These are phyloP conservation scores for Citropsis articulata DNA, from an alignment of 345 rosid species.

Conservation along the genomic window DNA sequence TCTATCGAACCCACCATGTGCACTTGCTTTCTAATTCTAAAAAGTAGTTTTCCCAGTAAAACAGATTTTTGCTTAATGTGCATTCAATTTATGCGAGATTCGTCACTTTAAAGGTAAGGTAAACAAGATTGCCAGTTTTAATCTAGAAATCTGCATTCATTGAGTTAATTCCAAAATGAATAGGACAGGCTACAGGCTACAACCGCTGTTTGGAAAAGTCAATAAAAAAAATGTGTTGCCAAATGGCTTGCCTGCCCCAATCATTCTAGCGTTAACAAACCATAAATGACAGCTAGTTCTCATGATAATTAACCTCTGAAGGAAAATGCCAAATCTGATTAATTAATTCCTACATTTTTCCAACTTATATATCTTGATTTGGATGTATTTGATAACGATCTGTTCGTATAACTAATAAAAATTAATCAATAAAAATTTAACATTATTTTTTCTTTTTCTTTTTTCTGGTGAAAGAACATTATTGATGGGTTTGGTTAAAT, in stretches of 20 bases:
- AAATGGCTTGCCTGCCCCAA: slow-evolving; percentile 11
- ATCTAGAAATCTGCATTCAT: too few relatives aligned
- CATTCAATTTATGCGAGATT: neutral
- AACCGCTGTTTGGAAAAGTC: neutral
- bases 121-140: neutral
- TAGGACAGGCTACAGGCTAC: neutral
- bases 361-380: neutral
- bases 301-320: neutral
- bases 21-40: neutral
- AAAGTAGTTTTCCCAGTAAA: neutral
- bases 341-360: neutral
- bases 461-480: too few relatives aligned
- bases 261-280: neutral
- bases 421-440: neutral
- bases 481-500: too few relatives aligned
- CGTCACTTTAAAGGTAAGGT: neutral
- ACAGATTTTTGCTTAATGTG: neutral
- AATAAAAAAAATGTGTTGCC: neutral
- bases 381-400: neutral
- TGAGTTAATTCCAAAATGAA: neutral
- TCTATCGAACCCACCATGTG: neutral
- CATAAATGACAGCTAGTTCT: neutral
- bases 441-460: too few relatives aligned
- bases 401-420: too few relatives aligned
- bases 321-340: neutral